These are phyloP conservation scores for Mucor mucedo DNA, from an alignment of 371 early-diverging fungal genomes.

Conservation along the genomic window DNA sequence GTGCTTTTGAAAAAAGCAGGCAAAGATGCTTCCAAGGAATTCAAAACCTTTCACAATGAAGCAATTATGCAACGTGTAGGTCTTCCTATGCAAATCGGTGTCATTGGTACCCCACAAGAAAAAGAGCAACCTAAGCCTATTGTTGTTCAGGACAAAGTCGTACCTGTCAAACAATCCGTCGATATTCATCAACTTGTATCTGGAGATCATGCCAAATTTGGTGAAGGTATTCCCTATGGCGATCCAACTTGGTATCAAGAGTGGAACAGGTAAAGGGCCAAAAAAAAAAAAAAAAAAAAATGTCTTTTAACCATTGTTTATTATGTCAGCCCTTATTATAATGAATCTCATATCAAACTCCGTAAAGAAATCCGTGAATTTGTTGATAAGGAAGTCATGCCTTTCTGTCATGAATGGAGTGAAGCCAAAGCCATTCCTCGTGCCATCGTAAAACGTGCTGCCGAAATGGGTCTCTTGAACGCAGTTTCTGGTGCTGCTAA, in stretches of 20 bases:
- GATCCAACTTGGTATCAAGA: constrained; percentile 90
- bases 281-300: constrained; percentile 3
- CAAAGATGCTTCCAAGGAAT: constrained; percentile 87
- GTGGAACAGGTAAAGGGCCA: constrained; percentile 50
- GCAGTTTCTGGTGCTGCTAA: constrained; percentile 65
- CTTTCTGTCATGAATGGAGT: constrained; percentile 85
- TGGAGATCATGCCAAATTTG: constrained; percentile 54
- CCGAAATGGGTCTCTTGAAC: constrained; percentile 71
- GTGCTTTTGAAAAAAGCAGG: constrained; percentile 84
- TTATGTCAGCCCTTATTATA: constrained; percentile 70
- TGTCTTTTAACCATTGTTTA: background rate
- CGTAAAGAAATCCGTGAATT: constrained; percentile 75
- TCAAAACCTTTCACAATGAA: constrained; percentile 82
- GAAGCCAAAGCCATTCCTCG: constrained; percentile 80
- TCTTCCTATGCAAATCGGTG: constrained; percentile 63
- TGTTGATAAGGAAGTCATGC: constrained; percentile 83
- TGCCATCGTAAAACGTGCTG: constrained; percentile 71
- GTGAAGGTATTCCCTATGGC: constrained; percentile 81
- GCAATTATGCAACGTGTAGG: constrained; percentile 65
- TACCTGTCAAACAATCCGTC: background rate
- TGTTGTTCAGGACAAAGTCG: constrained; percentile 20
- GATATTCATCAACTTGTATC: constrained; percentile 15
- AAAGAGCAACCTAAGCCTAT: constrained; percentile 33
- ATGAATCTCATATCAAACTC: constrained; percentile 75
- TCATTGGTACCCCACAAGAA: constrained; percentile 40